Conservation (phyloP, 805 yeast species). For the Ascoidea tarda region DNA sequence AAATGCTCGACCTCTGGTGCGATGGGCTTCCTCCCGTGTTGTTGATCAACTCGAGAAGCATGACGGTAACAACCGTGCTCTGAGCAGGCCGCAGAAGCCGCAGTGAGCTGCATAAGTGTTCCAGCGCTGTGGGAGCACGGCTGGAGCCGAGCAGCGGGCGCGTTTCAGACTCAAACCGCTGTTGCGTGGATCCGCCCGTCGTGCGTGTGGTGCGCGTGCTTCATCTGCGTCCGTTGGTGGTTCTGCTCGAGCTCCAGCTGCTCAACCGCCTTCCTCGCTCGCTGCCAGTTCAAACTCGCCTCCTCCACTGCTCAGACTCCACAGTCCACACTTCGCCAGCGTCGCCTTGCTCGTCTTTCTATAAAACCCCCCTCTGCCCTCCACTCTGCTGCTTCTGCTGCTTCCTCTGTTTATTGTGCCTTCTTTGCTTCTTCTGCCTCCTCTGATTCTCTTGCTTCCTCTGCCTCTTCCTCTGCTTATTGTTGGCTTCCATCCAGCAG, state of each 20-base stretch:
- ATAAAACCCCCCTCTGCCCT: background rate
- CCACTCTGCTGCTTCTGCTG: background rate
- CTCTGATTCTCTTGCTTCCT: background rate
- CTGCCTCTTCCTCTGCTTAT: background rate
- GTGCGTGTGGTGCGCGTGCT: no score
- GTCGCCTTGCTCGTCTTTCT: background rate
- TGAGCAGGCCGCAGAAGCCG: no score
- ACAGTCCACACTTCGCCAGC: no score
- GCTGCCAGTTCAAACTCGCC: background rate
- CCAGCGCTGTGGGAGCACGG: no score
- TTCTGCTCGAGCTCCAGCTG: background rate
- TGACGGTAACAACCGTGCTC: slow-evolving; percentile 79
- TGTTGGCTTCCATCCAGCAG: background rate
- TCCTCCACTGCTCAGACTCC: no score
- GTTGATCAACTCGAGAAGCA: slow-evolving; percentile 79
- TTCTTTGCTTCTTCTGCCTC: background rate
- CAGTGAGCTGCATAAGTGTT: no score
- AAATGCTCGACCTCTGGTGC: slow-evolving; percentile 69
- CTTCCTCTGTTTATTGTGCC: background rate
- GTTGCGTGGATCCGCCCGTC: no score
- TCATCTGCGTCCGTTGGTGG: background rate
- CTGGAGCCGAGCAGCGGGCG: no score
- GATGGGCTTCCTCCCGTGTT: slow-evolving; percentile 71
- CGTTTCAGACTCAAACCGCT: no score
- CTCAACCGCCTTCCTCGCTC: background rate